Conservation (phyloP, 768 basidiomycete genomes). For the Chalciporus chontae region DNA sequence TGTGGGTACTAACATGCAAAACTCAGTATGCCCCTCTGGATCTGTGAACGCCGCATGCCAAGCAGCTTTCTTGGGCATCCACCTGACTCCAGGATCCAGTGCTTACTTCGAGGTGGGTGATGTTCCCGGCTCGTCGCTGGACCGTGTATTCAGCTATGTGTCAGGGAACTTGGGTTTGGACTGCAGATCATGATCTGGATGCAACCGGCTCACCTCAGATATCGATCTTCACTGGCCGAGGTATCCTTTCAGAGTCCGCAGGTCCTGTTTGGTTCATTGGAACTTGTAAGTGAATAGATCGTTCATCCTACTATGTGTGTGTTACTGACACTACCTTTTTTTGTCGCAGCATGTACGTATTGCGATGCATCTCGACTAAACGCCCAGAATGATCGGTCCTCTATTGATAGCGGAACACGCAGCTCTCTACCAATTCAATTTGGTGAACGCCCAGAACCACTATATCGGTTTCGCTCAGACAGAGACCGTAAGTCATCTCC, state of each 20-base stretch:
- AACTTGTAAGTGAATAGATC: slow-evolving; percentile 34
- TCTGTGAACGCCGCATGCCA: slow-evolving; percentile 44
- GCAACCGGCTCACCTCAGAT: slow-evolving; percentile 50
- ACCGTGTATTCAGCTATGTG: background rate
- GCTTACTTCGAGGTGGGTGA: slow-evolving; percentile 59
- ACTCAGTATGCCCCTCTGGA: slow-evolving; percentile 40
- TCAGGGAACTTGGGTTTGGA: slow-evolving; percentile 77
- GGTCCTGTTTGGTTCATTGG: slow-evolving; percentile 84
- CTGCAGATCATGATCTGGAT: slow-evolving; percentile 64
- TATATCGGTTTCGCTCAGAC: slow-evolving; percentile 52
- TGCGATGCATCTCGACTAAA: background rate
- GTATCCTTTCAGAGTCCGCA: slow-evolving; percentile 68
- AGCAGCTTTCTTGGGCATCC: slow-evolving; percentile 63
- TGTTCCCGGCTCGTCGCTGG: background rate
- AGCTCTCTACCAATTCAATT: slow-evolving; percentile 45
- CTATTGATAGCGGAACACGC: slow-evolving; percentile 41
- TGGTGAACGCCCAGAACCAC: slow-evolving; percentile 42
- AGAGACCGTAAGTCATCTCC: slow-evolving; percentile 36
- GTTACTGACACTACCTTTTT: slow-evolving; percentile 1
- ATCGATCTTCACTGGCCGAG: slow-evolving; percentile 61
- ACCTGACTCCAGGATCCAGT: slow-evolving; percentile 50
- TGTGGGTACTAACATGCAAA: slow-evolving; percentile 51
- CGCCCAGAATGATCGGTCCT: background rate
- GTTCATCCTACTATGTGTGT: background rate
- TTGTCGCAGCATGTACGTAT: slow-evolving; percentile 19